Base-by-base conservation (phyloP, 2,329 filamentous ascomycete genomes). In the Alternaria sp. region DNA sequence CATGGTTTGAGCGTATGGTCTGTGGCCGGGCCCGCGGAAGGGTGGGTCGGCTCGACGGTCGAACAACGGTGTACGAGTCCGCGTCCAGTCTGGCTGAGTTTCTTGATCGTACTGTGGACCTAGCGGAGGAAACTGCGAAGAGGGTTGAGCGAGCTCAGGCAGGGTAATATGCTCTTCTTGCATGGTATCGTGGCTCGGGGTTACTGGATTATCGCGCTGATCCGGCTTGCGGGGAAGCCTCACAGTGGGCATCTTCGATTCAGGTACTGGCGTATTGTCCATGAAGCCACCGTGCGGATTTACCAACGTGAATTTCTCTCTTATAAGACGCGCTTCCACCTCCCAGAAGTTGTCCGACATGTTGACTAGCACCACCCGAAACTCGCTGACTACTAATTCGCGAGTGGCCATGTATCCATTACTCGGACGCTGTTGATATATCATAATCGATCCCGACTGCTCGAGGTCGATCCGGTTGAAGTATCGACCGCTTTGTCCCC, bases 401-500 rank as follows among this genome's bases (percentile, higher is more conserved):
- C 40, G 25, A 36, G 13, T 50, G 15, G 8, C 9, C 26, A 28
- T 36, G 9, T 30, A 40, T 15, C 45, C 36, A 36, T 49, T n/a
- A 26, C 5, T 7, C 13, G 17, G 11, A 15, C 13, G 17, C 7
- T 52, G 13, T 26, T 40, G 36, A 21, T 44, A 62, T 10, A 17
- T 26, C 9, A 50, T 58, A 17, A 62, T 58, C 44, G 57, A 19
- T 8, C 58, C 53, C 12, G 25, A 21, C 7, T 10, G n/a, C 4
- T 25, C 19, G 13, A 44, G 17, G 40, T 51, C 11, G 26, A 62
- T 54, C 11, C 32, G 9, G 13, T 32, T 17, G 19, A n/a, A 61
- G 45, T 32, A 62, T 17, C 58, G 54, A 26, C 49, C 58, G 30
- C n/a, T 10, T 26, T 61, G 51, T 10, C 53, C 52, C 45, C 28